phyloP scores from a whole-genome alignment of 2,329 filamentous ascomycete genomes.

The Colletotrichum sansevieriae region DNA sequence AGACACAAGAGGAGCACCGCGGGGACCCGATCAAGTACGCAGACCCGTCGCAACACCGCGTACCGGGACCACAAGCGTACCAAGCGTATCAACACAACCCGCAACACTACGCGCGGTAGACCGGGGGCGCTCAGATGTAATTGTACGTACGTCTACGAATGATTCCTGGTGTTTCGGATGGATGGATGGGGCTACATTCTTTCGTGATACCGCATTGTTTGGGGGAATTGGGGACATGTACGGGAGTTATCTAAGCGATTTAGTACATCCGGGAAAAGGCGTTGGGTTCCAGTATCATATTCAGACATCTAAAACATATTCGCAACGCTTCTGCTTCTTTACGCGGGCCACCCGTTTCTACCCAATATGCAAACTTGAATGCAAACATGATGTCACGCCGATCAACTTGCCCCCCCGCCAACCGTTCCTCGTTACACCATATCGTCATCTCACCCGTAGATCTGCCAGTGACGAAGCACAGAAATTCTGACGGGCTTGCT shows the following conservation, averaged over 20 bases:
- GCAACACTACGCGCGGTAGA: conserved; percentile 51
- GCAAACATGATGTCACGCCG: neutral
- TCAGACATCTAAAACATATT: neutral
- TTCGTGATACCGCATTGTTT: conserved; percentile 38
- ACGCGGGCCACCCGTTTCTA: too few species aligned
- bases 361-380: rapidly evolving
- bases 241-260: conserved; percentile 15
- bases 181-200: neutral
- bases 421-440: neutral
- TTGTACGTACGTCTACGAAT: conserved; percentile 1
- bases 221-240: neutral
- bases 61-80: conserved; percentile 31
- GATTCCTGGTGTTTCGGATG: neutral
- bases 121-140: neutral
- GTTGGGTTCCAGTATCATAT: conserved; percentile 1
- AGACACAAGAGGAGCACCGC: conserved; percentile 61
- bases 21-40: conserved; percentile 13
- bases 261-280: neutral
- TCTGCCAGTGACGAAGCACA: neutral
- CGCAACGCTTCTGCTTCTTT: neutral
- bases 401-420: neutral
- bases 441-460: neutral
- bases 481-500: neutral
- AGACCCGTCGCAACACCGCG: conserved; percentile 31
- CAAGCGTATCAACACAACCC: conserved; percentile 54